Evolutionary conservation across 2,329 filamentous ascomycete genomes (phyloP), one percentile per base, ranked within the genome.

Genomic region (Cordyceps farinosa): DNA sequence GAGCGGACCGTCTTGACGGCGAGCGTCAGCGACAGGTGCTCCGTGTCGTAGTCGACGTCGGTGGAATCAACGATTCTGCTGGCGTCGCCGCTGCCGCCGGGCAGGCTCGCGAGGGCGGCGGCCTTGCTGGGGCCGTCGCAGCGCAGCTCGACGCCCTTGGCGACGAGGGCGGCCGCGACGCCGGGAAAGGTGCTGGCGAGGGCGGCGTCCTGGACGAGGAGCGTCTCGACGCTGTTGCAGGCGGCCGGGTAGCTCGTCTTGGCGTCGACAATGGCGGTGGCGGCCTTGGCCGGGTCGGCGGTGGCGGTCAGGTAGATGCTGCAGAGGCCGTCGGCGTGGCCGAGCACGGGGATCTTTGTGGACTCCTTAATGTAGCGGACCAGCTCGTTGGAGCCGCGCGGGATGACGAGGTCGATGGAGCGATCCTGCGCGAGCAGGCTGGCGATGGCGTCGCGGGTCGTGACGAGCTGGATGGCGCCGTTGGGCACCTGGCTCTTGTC

Each of bases 241-340:
- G 94, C 95, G 44, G 95, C 95, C 1, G 94, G 92, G 73, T 99
- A 99, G 75, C 89, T 90, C 32, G 90, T 92, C 79, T 99, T 99
- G 53, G 94, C 90, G 77, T 99, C 95, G 61, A 97, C 82, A 54
- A 98, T 80, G 61, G 97, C 89, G 66, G 86, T 86, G 27, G 85
- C 83, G 13, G 92, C 91, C 77, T 91, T 88, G 50, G 83, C 78
- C 45, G 82, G 77, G 69, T 96, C 89, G 54, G 91, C 93, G 64
- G 92, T 90, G 11, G 82, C 81, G 70, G 95, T 90, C 58, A 99
- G 82, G 76, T 95, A 99, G 66, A 92, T 87, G 66, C 87, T 85
- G 79, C 95, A 99, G 64, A 98, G 84, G 42, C 95, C 95, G 74
- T 99, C 95, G 30, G 95, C 95, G 74, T 99, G 95, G 66, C 95